Conservation (phyloP, 139 green algal species). For the Picochlorum sp. region DNA sequence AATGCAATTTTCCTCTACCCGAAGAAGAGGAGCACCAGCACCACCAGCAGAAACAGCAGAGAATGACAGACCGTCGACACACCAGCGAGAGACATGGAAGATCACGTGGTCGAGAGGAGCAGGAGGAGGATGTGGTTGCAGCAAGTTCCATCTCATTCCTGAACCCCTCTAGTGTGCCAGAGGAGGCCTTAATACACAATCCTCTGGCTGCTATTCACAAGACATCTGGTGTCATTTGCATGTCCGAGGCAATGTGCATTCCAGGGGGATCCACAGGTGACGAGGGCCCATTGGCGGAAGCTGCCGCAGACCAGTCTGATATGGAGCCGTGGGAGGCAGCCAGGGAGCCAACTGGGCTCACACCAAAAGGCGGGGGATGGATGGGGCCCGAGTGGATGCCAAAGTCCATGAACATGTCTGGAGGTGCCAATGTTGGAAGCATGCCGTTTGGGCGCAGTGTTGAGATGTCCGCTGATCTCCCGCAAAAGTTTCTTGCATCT, state of each 20-base stretch:
- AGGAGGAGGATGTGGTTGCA: background rate
- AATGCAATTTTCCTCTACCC: constrained; percentile 80
- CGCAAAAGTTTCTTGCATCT: constrained; percentile 1
- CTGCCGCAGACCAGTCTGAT: background rate
- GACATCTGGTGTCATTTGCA: constrained; percentile 8
- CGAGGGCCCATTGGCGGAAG: background rate
- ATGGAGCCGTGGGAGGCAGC: background rate
- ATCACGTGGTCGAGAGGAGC: background rate
- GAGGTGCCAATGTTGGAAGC: background rate
- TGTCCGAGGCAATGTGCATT: constrained; percentile 30
- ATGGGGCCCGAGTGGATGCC: constrained; percentile 11
- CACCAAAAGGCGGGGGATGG: constrained; percentile 16
- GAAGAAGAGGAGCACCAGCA: constrained; percentile 26
- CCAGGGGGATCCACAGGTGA: background rate
- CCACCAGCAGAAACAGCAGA: background rate
- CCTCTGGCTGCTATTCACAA: constrained; percentile 13
- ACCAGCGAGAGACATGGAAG: background rate
- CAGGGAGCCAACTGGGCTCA: constrained; percentile 6
- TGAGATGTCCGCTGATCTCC: background rate
- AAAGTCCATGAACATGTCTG: background rate
- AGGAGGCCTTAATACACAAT: constrained; percentile 24
- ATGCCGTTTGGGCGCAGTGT: background rate
- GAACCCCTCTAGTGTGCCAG: background rate
- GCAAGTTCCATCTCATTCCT: constrained; percentile 1
- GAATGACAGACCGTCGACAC: background rate